Conservation (phyloP, 768 basidiomycete species). For the Phaeolepiota aurea region DNA sequence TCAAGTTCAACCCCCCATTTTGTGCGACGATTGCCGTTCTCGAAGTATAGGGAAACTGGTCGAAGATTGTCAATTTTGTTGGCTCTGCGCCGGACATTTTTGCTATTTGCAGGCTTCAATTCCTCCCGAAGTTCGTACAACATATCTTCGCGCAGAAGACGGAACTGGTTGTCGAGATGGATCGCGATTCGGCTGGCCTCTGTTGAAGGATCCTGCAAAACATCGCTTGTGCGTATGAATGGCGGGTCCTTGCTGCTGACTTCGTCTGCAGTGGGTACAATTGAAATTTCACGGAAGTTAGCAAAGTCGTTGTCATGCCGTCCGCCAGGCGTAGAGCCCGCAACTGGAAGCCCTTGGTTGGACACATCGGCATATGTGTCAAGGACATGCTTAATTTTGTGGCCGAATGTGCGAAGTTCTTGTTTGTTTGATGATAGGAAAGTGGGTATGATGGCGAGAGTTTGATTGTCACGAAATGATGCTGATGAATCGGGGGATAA, state of each 20-base stretch:
- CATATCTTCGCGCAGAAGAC: slow-evolving; percentile 59
- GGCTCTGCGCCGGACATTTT: slow-evolving; percentile 31
- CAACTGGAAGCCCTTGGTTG: not conserved
- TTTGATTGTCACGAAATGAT: slow-evolving; percentile 29
- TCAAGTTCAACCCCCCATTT: slow-evolving; percentile 34
- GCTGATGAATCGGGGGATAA: slow-evolving; percentile 24
- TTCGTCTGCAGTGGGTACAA: slow-evolving; percentile 58
- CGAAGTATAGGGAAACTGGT: not conserved
- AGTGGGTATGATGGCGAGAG: slow-evolving; percentile 19
- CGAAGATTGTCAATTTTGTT: slow-evolving; percentile 18
- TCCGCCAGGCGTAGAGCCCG: slow-evolving; percentile 41
- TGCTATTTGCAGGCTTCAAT: slow-evolving; percentile 30
- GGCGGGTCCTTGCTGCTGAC: slow-evolving; percentile 32
- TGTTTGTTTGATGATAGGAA: slow-evolving; percentile 15
- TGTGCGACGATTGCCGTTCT: too few species aligned
- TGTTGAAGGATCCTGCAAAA: slow-evolving; percentile 33
- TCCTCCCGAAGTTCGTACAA: slow-evolving; percentile 50
- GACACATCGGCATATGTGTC: slow-evolving; percentile 12
- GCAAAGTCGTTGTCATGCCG: slow-evolving; percentile 63
- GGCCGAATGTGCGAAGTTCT: slow-evolving; percentile 19
- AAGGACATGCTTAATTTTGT: slow-evolving; percentile 28
- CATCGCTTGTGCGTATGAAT: slow-evolving; percentile 37
- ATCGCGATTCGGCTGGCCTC: slow-evolving; percentile 28
- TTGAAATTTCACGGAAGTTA: slow-evolving; percentile 53
- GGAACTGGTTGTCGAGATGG: slow-evolving; percentile 60